Evolutionary conservation across 257 asterid species (phyloP).

Genomic region (Cynanchum wilfordii): DNA sequence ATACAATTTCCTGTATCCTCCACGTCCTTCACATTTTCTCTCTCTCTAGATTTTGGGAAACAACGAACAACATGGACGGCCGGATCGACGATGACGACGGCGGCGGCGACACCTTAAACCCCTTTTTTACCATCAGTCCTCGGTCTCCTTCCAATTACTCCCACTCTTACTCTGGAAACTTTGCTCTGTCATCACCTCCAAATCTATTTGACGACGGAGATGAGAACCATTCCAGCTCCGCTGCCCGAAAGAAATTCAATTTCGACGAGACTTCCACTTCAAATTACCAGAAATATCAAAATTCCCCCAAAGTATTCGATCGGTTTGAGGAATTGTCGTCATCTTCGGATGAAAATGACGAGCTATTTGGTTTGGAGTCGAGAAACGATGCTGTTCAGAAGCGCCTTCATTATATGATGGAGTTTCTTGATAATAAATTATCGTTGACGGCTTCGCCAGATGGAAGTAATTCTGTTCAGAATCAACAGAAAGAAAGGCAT

Average conservation of each 20-base stretch:
- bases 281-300: conserved; percentile 18
- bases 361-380: conserved; percentile 33
- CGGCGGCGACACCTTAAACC: conserved; percentile 25
- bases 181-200: conserved; percentile 30
- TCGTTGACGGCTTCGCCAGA: conserved; percentile 32
- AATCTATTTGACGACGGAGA: conserved; percentile 35
- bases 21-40: not conserved
- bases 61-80: conserved; percentile 42
- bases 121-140: conserved; percentile 21
- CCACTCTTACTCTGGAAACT: conserved; percentile 34
- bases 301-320: conserved; percentile 60
- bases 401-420: conserved; percentile 85
- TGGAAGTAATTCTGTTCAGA: not conserved
- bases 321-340: conserved; percentile 75
- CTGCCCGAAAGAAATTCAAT: conserved; percentile 25
- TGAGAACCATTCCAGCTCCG: conserved; percentile 6
- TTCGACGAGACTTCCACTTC: conserved; percentile 29
- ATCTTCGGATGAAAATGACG: conserved; percentile 56
- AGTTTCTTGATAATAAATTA: conserved; percentile 74
- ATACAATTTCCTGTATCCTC: not conserved
- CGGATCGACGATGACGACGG: conserved; percentile 39
- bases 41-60: conserved; percentile 29
- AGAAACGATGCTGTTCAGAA: conserved; percentile 50
- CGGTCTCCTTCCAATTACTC: conserved; percentile 15
- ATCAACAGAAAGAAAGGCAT: conserved; percentile 21